These are phyloP conservation scores for Blastobotrys arbuscula DNA, from an alignment of 1,139 yeast species.

Conservation along the genomic window DNA sequence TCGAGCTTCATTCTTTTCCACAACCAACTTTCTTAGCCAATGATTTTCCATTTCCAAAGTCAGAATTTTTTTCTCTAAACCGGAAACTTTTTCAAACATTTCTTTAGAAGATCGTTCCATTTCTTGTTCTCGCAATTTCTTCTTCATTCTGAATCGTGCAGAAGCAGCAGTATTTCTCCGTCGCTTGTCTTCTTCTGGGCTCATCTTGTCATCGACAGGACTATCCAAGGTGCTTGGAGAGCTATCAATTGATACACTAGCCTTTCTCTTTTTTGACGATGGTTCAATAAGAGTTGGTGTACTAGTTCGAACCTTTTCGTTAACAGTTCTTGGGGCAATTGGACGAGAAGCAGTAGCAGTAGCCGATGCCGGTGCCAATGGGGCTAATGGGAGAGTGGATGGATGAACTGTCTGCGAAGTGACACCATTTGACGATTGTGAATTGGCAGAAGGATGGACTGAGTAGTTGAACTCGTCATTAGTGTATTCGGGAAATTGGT, in stretches of 20 bases:
- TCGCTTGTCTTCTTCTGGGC: conserved; percentile 55
- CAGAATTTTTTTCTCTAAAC: conserved; percentile 55
- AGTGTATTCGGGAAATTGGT: conserved; percentile 3
- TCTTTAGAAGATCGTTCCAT: conserved; percentile 65
- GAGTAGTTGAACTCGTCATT: conserved; percentile 7
- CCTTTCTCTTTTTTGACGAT: conserved; percentile 14
- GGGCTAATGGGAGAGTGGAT: too few relatives aligned
- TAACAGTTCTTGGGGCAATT: conserved; percentile 16
- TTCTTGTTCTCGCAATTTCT: conserved; percentile 78
- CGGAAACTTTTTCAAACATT: conserved; percentile 54
- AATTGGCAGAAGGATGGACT: conserved; percentile 14
- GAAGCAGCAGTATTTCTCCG: conserved; percentile 77
- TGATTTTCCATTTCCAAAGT: conserved; percentile 82
- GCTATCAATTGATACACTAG: background rate
- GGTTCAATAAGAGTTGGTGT: conserved; percentile 4
- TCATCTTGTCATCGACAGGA: conserved; percentile 10
- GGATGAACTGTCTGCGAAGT: too few relatives aligned
- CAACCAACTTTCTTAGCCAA: conserved; percentile 67
- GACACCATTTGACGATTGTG: too few relatives aligned
- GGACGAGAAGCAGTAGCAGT: background rate
- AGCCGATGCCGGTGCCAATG: too few relatives aligned
- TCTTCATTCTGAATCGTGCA: conserved; percentile 73
- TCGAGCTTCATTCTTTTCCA: conserved; percentile 49
- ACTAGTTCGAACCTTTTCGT: background rate
- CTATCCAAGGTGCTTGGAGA: background rate